phyloP scores from a whole-genome alignment of 441 rosid genomes.

The Cnidoscolus chayamansa region DNA sequence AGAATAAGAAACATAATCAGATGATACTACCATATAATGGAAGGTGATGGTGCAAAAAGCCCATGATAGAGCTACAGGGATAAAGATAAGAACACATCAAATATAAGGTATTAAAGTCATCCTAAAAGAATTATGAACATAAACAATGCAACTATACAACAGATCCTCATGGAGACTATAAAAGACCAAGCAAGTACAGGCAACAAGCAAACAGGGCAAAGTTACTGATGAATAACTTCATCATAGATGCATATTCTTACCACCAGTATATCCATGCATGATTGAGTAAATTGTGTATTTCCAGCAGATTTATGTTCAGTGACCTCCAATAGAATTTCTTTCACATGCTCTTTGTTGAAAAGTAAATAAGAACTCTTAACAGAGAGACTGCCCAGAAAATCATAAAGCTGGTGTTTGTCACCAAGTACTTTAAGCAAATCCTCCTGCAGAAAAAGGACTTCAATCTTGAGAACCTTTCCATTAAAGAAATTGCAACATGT shows the following conservation, averaged over 20 bases:
- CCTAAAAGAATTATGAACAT: too few relatives aligned
- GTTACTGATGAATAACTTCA: not conserved
- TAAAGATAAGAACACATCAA: not conserved
- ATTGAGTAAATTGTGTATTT: constrained; percentile 41
- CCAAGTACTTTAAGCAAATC: constrained; percentile 91
- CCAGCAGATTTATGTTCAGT: constrained; percentile 60
- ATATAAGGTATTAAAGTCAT: too few relatives aligned
- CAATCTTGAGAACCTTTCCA: constrained; percentile 3
- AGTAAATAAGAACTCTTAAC: constrained; percentile 85
- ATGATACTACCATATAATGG: not conserved
- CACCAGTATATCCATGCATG: constrained; percentile 96
- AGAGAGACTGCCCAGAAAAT: constrained; percentile 74
- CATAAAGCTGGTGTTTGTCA: constrained; percentile 83
- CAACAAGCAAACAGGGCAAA: not conserved
- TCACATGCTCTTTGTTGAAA: constrained; percentile 90
- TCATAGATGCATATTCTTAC: constrained; percentile 41
- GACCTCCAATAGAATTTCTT: constrained; percentile 73
- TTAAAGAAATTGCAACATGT: constrained; percentile 10
- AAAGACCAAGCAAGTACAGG: not conserved
- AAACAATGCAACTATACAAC: not conserved
- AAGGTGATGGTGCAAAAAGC: constrained; percentile 1
- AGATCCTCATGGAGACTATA: not conserved
- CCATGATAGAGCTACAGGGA: not conserved
- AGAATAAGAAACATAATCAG: constrained; percentile 2
- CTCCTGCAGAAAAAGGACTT: constrained; percentile 51